Conservation (phyloP, 176 grass and related monocot species). For the Paspalum notatum region DNA sequence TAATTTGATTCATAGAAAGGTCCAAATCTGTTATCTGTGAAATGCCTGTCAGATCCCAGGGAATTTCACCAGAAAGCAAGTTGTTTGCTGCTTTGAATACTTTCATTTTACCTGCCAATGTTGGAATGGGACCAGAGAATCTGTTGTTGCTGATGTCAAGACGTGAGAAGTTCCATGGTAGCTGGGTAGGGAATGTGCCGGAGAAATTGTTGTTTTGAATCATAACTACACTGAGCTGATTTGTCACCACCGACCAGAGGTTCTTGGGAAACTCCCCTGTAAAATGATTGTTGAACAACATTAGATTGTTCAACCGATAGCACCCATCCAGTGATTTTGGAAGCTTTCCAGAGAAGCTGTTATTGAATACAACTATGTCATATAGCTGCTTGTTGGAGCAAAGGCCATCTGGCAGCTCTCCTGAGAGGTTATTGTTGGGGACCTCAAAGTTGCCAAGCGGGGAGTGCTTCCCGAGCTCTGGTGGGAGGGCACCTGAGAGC, state of each 20-base stretch:
- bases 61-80: constrained; percentile 53
- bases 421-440: constrained; percentile 45
- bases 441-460: constrained; percentile 49
- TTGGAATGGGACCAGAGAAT: constrained; percentile 57
- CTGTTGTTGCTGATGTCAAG: constrained; percentile 64
- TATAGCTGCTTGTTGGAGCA: constrained; percentile 46
- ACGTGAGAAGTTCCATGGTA: constrained; percentile 44
- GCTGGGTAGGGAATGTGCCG: constrained; percentile 46
- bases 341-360: constrained; percentile 52
- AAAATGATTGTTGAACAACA: constrained; percentile 62
- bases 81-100: constrained; percentile 62
- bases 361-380: constrained; percentile 58
- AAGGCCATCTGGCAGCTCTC: constrained; percentile 52
- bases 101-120: constrained; percentile 23
- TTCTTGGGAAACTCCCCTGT: constrained; percentile 49
- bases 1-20: constrained; percentile 53
- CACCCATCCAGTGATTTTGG: constrained; percentile 46
- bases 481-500: constrained; percentile 50
- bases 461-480: constrained; percentile 72
- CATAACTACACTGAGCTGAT: constrained; percentile 33
- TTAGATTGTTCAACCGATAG: constrained; percentile 29
- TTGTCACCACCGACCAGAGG: constrained; percentile 43
- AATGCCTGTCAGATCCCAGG: constrained; percentile 37
- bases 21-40: constrained; percentile 35
- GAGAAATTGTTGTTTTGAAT: constrained; percentile 63